phyloP scores from a whole-genome alignment of 2,329 filamentous ascomycete genomes.

The Phyllosticta capitalensis region DNA sequence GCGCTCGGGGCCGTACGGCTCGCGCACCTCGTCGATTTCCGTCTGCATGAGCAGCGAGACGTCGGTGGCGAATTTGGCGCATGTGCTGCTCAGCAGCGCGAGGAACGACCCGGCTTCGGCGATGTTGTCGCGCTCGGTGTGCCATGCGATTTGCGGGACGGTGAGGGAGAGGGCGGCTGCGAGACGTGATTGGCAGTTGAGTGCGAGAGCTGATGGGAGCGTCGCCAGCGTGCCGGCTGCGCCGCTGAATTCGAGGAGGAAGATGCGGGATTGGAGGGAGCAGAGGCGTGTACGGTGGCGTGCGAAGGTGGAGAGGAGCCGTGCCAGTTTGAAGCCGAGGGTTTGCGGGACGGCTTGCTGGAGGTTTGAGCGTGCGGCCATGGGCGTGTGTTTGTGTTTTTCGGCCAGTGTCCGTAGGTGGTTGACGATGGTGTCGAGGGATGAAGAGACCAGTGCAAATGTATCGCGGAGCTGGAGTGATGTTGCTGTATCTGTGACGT shows the following conservation, averaged over 20 bases:
- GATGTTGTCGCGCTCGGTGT: slow-evolving; percentile 22
- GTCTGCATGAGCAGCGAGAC: slow-evolving; percentile 23
- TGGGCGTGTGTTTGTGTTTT: slow-evolving; percentile 17
- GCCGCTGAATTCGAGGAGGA: slow-evolving; percentile 23
- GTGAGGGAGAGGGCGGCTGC: slow-evolving; percentile 17
- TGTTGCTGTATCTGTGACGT: slow-evolving; percentile 21
- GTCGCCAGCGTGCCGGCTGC: slow-evolving; percentile 24
- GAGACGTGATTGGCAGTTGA: slow-evolving; percentile 16
- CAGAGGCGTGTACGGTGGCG: slow-evolving; percentile 19
- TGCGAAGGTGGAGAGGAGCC: slow-evolving; percentile 21
- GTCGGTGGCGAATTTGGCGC: slow-evolving; percentile 22
- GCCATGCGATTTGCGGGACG: slow-evolving; percentile 23
- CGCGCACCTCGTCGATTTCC: slow-evolving; percentile 21
- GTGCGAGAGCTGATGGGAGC: slow-evolving; percentile 15
- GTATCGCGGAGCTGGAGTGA: slow-evolving; percentile 21
- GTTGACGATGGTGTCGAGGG: slow-evolving; percentile 9
- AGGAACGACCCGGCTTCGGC: slow-evolving; percentile 20
- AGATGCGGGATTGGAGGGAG: slow-evolving; percentile 17
- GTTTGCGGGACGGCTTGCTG: slow-evolving; percentile 24
- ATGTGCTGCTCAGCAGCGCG: slow-evolving; percentile 18
- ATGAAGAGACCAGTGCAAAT: slow-evolving; percentile 14
- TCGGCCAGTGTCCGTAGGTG: slow-evolving; percentile 15
- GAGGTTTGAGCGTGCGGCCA: slow-evolving; percentile 22
- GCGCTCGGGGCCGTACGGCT: slow-evolving; percentile 42
- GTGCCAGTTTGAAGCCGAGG: slow-evolving; percentile 24